Evolutionary conservation across 257 asterid genomes (phyloP), one percentile per base, ranked within the genome.

Genomic region (Ilex aquifolium): DNA sequence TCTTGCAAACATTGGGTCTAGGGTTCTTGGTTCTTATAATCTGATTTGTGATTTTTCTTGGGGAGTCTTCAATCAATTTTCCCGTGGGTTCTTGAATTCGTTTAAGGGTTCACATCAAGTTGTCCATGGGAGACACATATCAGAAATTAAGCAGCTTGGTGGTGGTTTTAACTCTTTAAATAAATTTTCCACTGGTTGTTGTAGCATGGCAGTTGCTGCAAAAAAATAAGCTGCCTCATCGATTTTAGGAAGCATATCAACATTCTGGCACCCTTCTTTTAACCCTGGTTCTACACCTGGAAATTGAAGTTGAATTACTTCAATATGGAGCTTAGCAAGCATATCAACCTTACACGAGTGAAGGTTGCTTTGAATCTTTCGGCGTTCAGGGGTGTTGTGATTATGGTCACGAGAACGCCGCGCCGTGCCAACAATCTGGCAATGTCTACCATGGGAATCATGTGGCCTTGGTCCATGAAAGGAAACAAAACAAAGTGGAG

Each of bases 391-490:
- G 85, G 85, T 12, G 88, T 82, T 31, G 77, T 66, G 32, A 80
- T 32, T 32, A 85, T 75, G 32, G 92, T 72, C 59, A 85, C 71
- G 1, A 7, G 55, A 7, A 71, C 54, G 5, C 83, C 82, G 0
- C 69, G 81, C 9, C 65, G 51, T 6, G 84, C 85, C n/a, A 77
- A 70, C 32, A 84, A 57, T 57, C 76, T 65, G 0, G 76, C 80
- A 8, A 82, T 70, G 31, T 82, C 85, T 0, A 68, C 52, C 77
- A 84, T 70, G n/a, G 91, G 86, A 6, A 82, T 82, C 57, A 70
- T 63, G 70, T 85, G 92, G 55, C 88, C 82, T 42, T 75, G 86
- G n/a, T 86, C 77, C 83, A 85, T 73, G 58, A 77, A 74, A 16
- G 92, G 92, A 68, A 79, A 29, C 66, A 82, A 55, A 40, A 80